A percentile compares a stretch with the other conserved stretches of the same genome.
These are phyloP conservation scores for Nothophaeocryptopus gaeumannii DNA, from an alignment of 2,329 filamentous ascomycete species.

Conservation along the genomic window DNA sequence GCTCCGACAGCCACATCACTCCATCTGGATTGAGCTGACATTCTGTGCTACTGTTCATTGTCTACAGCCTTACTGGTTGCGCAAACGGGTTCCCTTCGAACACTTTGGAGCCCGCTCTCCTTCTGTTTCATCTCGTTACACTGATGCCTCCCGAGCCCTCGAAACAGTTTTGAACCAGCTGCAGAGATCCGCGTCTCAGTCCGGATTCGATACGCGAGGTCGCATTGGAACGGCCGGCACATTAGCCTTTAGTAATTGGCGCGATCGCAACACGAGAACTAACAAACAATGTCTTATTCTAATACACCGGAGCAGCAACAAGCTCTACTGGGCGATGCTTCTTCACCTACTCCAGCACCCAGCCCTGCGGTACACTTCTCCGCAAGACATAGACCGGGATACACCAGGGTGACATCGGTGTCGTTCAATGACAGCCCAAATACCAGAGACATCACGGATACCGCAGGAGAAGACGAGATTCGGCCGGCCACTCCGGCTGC, in stretches of 20 bases:
- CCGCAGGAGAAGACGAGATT: slow-evolving; percentile 34
- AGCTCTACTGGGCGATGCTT: slow-evolving; percentile 18
- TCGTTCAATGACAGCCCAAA: slow-evolving; percentile 32
- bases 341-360: slow-evolving; percentile 2
- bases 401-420: slow-evolving; percentile 38
- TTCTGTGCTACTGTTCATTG: not conserved
- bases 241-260: slow-evolving; percentile 4
- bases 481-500: slow-evolving; percentile 7
- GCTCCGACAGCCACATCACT: slow-evolving; percentile 6
- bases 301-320: slow-evolving; percentile 13
- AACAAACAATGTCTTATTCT: slow-evolving; percentile 17
- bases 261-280: not conserved
- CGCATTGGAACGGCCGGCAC: slow-evolving; percentile 4
- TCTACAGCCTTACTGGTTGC: not conserved
- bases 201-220: slow-evolving; percentile 7
- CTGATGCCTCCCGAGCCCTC: not conserved
- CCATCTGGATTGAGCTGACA: slow-evolving; percentile 1
- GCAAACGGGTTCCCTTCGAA: not conserved
- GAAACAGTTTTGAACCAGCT: slow-evolving; percentile 11
- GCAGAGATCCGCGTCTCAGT: slow-evolving; percentile 4
- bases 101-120: not conserved
- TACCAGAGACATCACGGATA: slow-evolving; percentile 23
- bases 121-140: slow-evolving; percentile 6
- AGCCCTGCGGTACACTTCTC: slow-evolving; percentile 1
- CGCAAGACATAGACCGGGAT: slow-evolving; percentile 34